Evolutionary conservation across 345 rosid species (phyloP), one percentile per base, ranked within the genome.

Genomic region (Citrus glauca): DNA sequence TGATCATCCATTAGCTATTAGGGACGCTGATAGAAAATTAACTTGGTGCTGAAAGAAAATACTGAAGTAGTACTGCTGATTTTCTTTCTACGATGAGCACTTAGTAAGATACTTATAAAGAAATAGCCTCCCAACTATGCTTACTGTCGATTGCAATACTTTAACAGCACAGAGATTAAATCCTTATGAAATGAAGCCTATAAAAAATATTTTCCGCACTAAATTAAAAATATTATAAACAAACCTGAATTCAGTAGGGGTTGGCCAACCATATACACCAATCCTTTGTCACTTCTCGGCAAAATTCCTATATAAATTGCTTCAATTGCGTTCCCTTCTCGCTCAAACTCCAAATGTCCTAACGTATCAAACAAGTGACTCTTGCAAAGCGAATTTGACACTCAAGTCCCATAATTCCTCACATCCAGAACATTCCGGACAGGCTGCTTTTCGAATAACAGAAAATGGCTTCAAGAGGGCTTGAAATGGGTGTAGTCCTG

Each of bases 201-300:
- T 35, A 40, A 60, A 75, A 32, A 10, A 75, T 65, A 48, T 0
- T 22, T 14, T 22, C 4, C 7, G 9, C 24, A 35, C 16, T 16
- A 33, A 16, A 66, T 14, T 6, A 16, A 33, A 66, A 66, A n/a
- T 30, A 66, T 55, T 32, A 67, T 32, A 4, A 79, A 67, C 76
- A 30, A 69, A 30, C 65, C 77, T 69, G 57, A 22, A 71, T 76
- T 79, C 71, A 75, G 70, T 74, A 35, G 9, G 71, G 74, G 85
- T 85, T 57, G 90, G 82, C 72, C 64, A 82, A 79, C 88, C 65
- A 78, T 78, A 77, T 71, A 32, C 45, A 84, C 84, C 88, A 81
- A 81, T 53, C 63, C 1, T 61, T 73, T 78, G 83, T 71, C 78
- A 74, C 13, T 66, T 35, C 30, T 33, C 27, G 56, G 6, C 42